Evolutionary conservation across 208 protist genomes (phyloP), one percentile per base, ranked within the genome.

Genomic region (Entamoeba moshkovskii): DNA sequence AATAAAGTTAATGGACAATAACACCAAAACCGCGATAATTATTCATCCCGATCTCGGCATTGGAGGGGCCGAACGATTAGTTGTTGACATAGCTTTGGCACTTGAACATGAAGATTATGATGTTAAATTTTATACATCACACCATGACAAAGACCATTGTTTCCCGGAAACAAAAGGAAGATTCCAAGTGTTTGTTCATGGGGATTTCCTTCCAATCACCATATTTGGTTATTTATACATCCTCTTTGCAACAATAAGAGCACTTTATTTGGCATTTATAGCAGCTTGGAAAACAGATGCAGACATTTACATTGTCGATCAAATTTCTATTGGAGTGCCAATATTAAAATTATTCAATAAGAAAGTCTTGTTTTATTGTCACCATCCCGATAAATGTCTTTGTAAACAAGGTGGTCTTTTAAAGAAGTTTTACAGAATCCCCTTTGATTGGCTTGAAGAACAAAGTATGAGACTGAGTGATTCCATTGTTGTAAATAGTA

Each of bases 331-430:
- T 0, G 94, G 92, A 45, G 95, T 97, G 8, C 97, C 97, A 45
- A 95, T 99, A 85, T 96, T 98, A 2, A 93, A 98, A 59, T 93
- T 98, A 8, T 91, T 94, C 45, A 52, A 59, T 6, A 93, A 94
- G 6, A 97, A 96, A 52, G 95, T 98, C 1, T 94, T 99, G n/a
- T 99, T 99, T 94, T 99, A 99, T 96, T 98, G 98, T 95, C 98
- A 99, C 95, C 99, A 99, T 94, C 98, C 98, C 0, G 98, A 99
- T 95, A 96, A 97, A 92, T 95, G 98, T 73, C 93, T 97, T 2
- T n/a, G 45, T 45, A 46, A 25, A 59, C 3, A 52, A n/a, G 25
- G 93, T n/a, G 11, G 5, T 25, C 33, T 94, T 25, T 8, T 93
- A 3, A 94, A 94, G 2, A 13, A 33, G 18, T 15, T 96, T 1